Conservation (phyloP, 148 eudicot genomes). For the Dianthus caryophyllus region DNA sequence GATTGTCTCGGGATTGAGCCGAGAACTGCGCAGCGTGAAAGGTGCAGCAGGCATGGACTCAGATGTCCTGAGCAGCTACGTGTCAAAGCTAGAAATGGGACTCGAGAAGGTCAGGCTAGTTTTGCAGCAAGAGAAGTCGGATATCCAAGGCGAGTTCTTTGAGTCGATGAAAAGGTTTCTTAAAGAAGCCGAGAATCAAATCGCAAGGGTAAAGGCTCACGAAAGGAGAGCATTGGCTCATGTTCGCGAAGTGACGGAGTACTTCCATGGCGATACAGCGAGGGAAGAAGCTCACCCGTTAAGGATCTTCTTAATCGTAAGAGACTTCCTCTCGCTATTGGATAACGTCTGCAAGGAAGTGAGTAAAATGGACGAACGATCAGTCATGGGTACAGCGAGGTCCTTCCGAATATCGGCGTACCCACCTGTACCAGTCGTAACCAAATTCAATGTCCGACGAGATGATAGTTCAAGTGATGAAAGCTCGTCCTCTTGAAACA, state of each 20-base stretch:
- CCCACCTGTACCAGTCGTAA: slow-evolving; percentile 54
- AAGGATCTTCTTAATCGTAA: slow-evolving; percentile 54
- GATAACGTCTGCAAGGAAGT: slow-evolving; percentile 74
- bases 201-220: slow-evolving; percentile 35
- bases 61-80: slow-evolving; percentile 74
- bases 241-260: slow-evolving; percentile 47
- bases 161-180: slow-evolving; percentile 41
- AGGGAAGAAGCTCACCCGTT: slow-evolving; percentile 64
- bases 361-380: slow-evolving; percentile 55
- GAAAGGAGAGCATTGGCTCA: slow-evolving; percentile 43
- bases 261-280: slow-evolving; percentile 48
- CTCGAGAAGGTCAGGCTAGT: slow-evolving; percentile 64
- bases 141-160: slow-evolving; percentile 61
- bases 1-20: slow-evolving; percentile 68
- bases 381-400: slow-evolving; percentile 64
- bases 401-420: slow-evolving; percentile 73
- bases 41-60: slow-evolving; percentile 95
- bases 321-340: slow-evolving; percentile 51
- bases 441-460: slow-evolving; percentile 40
- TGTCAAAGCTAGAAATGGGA: slow-evolving; percentile 78
- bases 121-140: slow-evolving; percentile 50
- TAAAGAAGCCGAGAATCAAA: slow-evolving; percentile 35
- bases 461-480: slow-evolving; percentile 57
- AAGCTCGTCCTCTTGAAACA: slow-evolving; percentile 46
- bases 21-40: slow-evolving; percentile 73